Base-by-base conservation (phyloP, 345 rosid species). In the Dipteronia dyeriana region DNA sequence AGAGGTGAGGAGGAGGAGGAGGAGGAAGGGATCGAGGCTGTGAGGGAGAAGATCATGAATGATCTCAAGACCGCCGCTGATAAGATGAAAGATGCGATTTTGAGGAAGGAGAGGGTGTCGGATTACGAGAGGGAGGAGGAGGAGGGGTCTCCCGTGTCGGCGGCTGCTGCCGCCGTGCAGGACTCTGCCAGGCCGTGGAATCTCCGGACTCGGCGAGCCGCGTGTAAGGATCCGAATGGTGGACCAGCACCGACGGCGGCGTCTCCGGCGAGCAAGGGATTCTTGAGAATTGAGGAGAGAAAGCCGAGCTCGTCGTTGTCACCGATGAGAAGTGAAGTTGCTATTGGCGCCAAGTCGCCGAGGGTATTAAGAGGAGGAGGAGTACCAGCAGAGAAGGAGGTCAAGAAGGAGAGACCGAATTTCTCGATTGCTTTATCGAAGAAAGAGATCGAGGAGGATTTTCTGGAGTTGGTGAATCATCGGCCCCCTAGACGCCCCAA, bases 391-490 rank as follows among this genome's bases (percentile, higher is more conserved):
- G 84, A 74, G 66, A 66, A 22, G 39, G 53, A 56, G 75, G 62
- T 53, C 75, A 82, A 73, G 89, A 76, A 80, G 87, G 78, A 64
- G 75, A 84, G 87, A 66, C 49, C 61, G 10, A 85, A 85, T 75
- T 83, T 95, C 60, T 49, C 82, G 3, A 79, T 85, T 80, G 9
- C 86, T 51, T 75, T 94, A 60, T 47, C 87, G 39, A 91, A 72
- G 90, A 86, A 88, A 81, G 98, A 94, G 89, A 83, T 92, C 79
- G 93, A 91, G 66, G 89, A 85, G 16, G 98, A 94, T 81, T 91
- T 79, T 71, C 67, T 86, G 85, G 70, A 22, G 83, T 79, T 91
- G 68, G 12, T 78, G 0, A 87, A 92, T 20, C 88, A 80, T 5
- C 73, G 84, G 67, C 97, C 97, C 13, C 76, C 86, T 6, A 84